Conservation (phyloP, 257 asterid genomes). For the Osmanthus fragrans region DNA sequence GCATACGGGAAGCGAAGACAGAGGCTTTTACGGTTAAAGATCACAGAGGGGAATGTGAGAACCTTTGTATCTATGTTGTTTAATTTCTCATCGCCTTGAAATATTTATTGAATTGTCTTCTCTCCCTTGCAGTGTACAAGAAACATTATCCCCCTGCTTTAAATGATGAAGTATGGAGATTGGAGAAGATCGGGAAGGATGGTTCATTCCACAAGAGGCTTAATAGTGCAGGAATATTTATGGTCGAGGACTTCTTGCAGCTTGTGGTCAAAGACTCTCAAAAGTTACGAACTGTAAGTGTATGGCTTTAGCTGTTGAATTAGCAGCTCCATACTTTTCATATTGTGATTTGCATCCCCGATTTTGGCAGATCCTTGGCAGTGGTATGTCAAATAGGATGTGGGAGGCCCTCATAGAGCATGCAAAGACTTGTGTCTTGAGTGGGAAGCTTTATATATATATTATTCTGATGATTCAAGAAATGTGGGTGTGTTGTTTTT, state of each 20-base stretch:
- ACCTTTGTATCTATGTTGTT: conserved; percentile 5
- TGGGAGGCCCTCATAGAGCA: conserved; percentile 98
- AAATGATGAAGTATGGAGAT: conserved; percentile 94
- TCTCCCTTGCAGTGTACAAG: conserved; percentile 75
- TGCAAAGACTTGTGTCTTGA: conserved; percentile 87
- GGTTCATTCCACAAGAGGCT: conserved; percentile 98
- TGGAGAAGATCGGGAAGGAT: conserved; percentile 99
- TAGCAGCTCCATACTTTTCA: conserved; percentile 12
- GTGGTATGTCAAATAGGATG: conserved; percentile 99
- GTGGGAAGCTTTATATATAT: conserved; percentile 87
- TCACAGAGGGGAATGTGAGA: conserved; percentile 94
- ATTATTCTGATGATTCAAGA: conserved; percentile 81
- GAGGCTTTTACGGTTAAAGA: conserved; percentile 97
- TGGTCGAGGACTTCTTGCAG: conserved; percentile 89
- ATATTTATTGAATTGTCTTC: conserved; percentile 15
- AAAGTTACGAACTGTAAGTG: conserved; percentile 80
- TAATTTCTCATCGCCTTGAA: not conserved
- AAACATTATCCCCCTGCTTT: conserved; percentile 96
- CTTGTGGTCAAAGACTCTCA: conserved; percentile 88
- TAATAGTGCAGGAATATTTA: conserved; percentile 69
- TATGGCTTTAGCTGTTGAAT: conserved; percentile 13
- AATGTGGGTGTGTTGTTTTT: conserved; percentile 76
- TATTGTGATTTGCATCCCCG: not conserved
- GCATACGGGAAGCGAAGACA: conserved; percentile 90
- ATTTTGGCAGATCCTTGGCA: conserved; percentile 78